These are phyloP conservation scores for Termitomyces heimii DNA, from an alignment of 768 basidiomycete species.

Conservation along the genomic window DNA sequence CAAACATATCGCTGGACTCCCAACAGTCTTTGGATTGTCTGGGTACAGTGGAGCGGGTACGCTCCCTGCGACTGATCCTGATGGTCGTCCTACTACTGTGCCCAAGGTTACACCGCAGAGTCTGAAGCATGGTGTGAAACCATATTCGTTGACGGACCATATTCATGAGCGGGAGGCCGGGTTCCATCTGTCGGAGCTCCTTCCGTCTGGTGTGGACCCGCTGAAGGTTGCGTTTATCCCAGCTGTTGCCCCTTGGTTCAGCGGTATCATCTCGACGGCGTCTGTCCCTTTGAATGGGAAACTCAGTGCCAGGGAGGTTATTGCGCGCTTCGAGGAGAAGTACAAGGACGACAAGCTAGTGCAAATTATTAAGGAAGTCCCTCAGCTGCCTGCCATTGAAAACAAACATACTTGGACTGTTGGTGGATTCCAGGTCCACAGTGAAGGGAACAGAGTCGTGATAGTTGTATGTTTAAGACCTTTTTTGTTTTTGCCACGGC, in stretches of 20 bases:
- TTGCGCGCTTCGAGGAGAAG: slow-evolving; percentile 66
- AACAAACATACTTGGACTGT: slow-evolving; percentile 85
- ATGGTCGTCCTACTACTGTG: slow-evolving; percentile 66
- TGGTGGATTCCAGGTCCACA: slow-evolving; percentile 93
- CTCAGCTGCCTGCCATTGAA: slow-evolving; percentile 69
- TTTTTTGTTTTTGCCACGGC: neutral
- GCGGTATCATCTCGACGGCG: slow-evolving; percentile 86
- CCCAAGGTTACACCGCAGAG: slow-evolving; percentile 80
- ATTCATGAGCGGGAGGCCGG: slow-evolving; percentile 98
- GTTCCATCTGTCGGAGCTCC: slow-evolving; percentile 67
- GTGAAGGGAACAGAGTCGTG: slow-evolving; percentile 83
- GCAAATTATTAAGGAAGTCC: slow-evolving; percentile 60
- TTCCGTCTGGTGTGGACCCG: slow-evolving; percentile 23
- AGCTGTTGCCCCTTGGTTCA: slow-evolving; percentile 89
- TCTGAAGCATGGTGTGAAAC: slow-evolving; percentile 68
- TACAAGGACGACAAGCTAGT: slow-evolving; percentile 76
- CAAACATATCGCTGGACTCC: slow-evolving; percentile 56
- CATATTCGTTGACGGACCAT: slow-evolving; percentile 93
- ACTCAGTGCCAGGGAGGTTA: slow-evolving; percentile 68
- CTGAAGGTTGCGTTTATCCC: slow-evolving; percentile 83
- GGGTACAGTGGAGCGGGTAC: slow-evolving; percentile 97
- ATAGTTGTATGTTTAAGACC: slow-evolving; percentile 62
- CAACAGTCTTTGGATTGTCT: slow-evolving; percentile 88
- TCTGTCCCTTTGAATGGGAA: slow-evolving; percentile 71
- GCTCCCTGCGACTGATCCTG: slow-evolving; percentile 56